A percentile compares a stretch with the other conserved stretches of the same genome.
phyloP scores from a whole-genome alignment of 305 asterid species.

The Rubia balearica region DNA sequence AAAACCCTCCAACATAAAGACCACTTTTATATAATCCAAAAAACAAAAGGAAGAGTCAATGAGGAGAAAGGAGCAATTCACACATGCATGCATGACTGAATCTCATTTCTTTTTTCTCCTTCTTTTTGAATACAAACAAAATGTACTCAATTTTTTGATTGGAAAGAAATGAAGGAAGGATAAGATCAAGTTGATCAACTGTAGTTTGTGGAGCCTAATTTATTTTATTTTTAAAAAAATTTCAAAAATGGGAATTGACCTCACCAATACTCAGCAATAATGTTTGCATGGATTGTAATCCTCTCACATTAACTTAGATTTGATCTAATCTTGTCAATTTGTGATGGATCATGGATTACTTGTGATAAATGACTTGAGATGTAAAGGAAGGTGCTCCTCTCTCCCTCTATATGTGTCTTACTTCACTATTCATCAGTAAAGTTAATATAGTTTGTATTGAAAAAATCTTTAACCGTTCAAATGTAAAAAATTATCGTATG shows the following conservation, averaged over 20 bases:
- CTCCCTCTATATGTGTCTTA: too few relatives aligned
- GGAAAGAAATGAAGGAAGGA: not conserved
- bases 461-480: too few relatives aligned
- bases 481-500: too few relatives aligned
- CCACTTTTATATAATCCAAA: not conserved
- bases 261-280: slow-evolving; percentile 21
- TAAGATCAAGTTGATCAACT: slow-evolving; percentile 12
- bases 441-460: too few relatives aligned
- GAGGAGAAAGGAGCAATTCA: not conserved
- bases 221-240: too few relatives aligned
- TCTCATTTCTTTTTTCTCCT: not conserved
- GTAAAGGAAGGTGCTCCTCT: not conserved
- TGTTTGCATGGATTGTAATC: not conserved
- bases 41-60: not conserved
- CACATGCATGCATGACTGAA: slow-evolving; percentile 1
- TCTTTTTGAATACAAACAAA: not conserved
- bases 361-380: not conserved
- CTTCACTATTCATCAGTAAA: too few relatives aligned
- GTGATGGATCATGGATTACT: not conserved
- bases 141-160: not conserved
- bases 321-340: not conserved
- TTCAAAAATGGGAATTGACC: slow-evolving; percentile 26
- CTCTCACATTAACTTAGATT: not conserved
- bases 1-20: not conserved
- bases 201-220: slow-evolving; percentile 11